Conservation (phyloP, 1,139 yeast species). For the Hanseniaspora uvarum region DNA sequence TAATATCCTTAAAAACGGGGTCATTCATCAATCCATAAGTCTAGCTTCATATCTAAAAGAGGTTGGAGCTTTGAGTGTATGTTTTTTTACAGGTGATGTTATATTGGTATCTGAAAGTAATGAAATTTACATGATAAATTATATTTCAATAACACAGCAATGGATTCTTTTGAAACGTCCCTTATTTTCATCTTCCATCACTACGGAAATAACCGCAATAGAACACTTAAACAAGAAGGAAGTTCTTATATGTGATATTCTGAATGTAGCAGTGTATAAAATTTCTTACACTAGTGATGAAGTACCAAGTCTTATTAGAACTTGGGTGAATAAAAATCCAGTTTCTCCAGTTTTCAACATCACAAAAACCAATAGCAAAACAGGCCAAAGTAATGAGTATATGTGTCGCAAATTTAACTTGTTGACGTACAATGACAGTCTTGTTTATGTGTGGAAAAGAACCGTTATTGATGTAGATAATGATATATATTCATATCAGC, state of each 20-base stretch:
- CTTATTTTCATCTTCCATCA: neutral
- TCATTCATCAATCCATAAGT: neutral
- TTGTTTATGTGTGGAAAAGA: constrained; percentile 11
- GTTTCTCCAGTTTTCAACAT: constrained; percentile 2
- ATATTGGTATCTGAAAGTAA: neutral
- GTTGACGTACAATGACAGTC: constrained; percentile 10
- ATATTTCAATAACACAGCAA: neutral
- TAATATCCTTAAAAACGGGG: neutral
- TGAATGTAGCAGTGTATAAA: neutral
- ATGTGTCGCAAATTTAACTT: neutral
- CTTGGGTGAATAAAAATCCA: constrained; percentile 8
- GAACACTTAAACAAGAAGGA: neutral
- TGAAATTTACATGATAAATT: neutral
- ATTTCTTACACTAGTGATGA: neutral
- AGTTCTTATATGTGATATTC: neutral
- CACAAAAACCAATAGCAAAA: neutral
- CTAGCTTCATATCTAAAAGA: neutral
- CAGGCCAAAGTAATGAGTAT: neutral
- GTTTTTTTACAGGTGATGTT: neutral
- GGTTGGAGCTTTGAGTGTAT: neutral
- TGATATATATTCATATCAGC: neutral
- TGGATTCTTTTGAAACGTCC: neutral
- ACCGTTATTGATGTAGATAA: constrained; percentile 7
- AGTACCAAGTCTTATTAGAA: neutral
- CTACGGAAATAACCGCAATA: neutral